Percentiles rank a stretch among this genome's conserved stretches.
phyloP scores from a whole-genome alignment of 2,329 filamentous ascomycete species.

The Grosmannia serpens region DNA sequence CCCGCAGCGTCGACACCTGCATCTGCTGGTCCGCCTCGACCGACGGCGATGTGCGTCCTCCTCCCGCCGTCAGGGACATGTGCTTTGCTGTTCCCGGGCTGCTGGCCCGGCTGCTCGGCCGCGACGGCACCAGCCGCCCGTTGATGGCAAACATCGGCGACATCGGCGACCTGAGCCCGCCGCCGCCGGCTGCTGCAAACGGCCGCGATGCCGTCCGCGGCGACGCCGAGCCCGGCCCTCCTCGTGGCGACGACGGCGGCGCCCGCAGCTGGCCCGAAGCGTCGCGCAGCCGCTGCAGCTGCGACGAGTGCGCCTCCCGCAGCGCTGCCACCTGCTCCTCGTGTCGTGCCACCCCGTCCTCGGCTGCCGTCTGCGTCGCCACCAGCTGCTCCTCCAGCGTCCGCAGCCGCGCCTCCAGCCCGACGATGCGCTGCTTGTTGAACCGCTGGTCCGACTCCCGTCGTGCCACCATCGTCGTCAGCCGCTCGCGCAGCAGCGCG shows the following conservation, averaged over 20 bases:
- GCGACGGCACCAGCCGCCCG: constrained; percentile 15
- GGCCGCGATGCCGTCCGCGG: constrained; percentile 30
- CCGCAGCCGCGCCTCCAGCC: constrained; percentile 71
- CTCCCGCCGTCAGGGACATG: background rate
- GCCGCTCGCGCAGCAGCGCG: constrained; percentile 58
- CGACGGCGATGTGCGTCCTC: background rate
- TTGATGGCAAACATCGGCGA: constrained; percentile 47
- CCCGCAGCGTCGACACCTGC: constrained; percentile 64
- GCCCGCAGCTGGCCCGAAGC: constrained; percentile 15
- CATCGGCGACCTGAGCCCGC: constrained; percentile 44
- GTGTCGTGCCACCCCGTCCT: constrained; percentile 71
- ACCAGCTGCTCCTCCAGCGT: constrained; percentile 75
- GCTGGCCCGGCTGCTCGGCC: constrained; percentile 24
- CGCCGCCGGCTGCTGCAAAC: constrained; percentile 24
- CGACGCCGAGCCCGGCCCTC: background rate
- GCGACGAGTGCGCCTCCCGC: constrained; percentile 63
- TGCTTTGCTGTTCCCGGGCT: constrained; percentile 22
- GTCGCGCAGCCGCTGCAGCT: constrained; percentile 63
- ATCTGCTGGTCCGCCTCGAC: constrained; percentile 57
- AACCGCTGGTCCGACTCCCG: constrained; percentile 74
- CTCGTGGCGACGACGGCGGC: constrained; percentile 2
- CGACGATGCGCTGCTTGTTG: constrained; percentile 71
- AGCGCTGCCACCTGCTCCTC: constrained; percentile 73
- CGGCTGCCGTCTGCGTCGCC: constrained; percentile 71
- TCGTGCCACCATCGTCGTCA: constrained; percentile 67